phyloP scores from a whole-genome alignment of 2,329 filamentous ascomycete genomes.

The Talaromyces marneffei region DNA sequence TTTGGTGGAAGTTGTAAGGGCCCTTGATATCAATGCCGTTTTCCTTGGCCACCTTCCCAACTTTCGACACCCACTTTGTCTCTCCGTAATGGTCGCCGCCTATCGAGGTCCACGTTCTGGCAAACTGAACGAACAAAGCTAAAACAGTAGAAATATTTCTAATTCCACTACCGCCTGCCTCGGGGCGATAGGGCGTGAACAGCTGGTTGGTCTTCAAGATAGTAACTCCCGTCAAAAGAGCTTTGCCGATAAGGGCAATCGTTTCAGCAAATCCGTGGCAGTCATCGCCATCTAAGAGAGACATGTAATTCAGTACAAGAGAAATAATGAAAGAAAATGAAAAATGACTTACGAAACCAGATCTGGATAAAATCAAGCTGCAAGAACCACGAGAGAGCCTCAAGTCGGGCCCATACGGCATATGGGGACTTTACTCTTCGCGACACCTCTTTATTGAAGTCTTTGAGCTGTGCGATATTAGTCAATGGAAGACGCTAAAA shows the following conservation, averaged over 20 bases:
- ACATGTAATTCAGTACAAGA: background rate
- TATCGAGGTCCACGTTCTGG: background rate
- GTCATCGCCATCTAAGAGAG: constrained; percentile 4
- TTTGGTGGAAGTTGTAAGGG: constrained; percentile 4
- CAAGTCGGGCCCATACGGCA: constrained; percentile 8
- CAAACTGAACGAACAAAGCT: constrained; percentile 7
- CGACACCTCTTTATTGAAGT: constrained; percentile 6
- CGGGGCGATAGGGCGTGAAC: background rate
- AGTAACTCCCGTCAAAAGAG: constrained; percentile 5
- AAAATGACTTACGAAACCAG: constrained; percentile 10
- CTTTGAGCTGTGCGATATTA: constrained; percentile 7
- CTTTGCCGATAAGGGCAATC: constrained; percentile 8
- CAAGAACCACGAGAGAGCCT: constrained; percentile 5
- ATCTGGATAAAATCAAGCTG: constrained; percentile 2
- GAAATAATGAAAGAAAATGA: background rate
- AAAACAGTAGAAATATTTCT: constrained; percentile 4
- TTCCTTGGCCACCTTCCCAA: background rate
- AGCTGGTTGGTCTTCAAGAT: constrained; percentile 4
- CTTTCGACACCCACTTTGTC: constrained; percentile 8
- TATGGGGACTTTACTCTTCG: background rate
- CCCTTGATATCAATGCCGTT: constrained; percentile 5
- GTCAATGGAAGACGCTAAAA: background rate
- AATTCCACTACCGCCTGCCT: background rate
- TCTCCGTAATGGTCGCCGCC: constrained; percentile 7
- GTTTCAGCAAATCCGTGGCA: constrained; percentile 3